Evolutionary conservation across 192 early-diverging fungal species (phyloP), one percentile per base, ranked within the genome.

Genomic region (Backusella parvicylindrica): DNA sequence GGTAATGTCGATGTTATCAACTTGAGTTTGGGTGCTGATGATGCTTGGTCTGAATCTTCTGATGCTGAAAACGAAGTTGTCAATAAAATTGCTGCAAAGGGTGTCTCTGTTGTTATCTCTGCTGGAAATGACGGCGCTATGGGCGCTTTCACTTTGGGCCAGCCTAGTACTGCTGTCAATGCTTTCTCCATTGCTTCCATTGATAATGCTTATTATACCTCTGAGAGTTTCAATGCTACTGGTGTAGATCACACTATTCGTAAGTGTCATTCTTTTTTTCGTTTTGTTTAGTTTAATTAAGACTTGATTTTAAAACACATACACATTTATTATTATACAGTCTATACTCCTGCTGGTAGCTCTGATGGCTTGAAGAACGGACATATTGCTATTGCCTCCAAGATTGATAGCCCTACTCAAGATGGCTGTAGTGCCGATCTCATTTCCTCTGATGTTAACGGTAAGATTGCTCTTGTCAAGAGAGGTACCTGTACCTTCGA

Each of bases 1-100:
- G 94, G 93, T 50, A 84, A 72, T 32, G 40, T 47, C 76, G 89
- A 98, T 75, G 75, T 98, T 41, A 91, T 98, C 79, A 94, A 89
- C 83, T 83, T 97, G 76, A 93, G 91, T 69, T 79, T 97, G 72
- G 95, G 95, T 74, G 92, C 88, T 8, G 84, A 84, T 15, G 80
- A 80, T 75, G 85, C 84, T 28, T 89, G 86, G 88, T 80, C 80
- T 60, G 91, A 70, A 6, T 30, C 68, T 6, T 30, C 91, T 33
- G 83, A 85, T 30, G 84, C 91, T 37, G 77, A 87, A 28, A 80
- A 88, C 11, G 80, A 86, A 16, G 87, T 92, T 8, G 89, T 90
- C 36, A 82, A 87, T 11, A 72, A 72, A 9, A 79, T 93, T 53
- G 66, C 81, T 5, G 43, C 41, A 41, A 77, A 75, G 63, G 76